Percentiles rank a stretch among this genome's conserved stretches.
Conservation (phyloP, 768 basidiomycete species). For the Amanita muscaria region DNA sequence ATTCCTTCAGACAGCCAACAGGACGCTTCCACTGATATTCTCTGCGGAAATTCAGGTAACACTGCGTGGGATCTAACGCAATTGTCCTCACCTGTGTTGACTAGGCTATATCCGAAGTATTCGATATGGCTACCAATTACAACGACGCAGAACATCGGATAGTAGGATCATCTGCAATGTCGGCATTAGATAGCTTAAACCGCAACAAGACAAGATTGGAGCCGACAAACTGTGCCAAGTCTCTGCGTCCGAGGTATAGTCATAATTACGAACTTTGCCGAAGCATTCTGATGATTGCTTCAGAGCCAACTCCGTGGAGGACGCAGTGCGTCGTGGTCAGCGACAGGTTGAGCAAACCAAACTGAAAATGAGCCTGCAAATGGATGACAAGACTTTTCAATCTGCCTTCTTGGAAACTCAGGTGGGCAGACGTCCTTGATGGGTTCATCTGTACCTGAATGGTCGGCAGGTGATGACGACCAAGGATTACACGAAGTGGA, state of each 20-base stretch:
- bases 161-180: constrained; percentile 75
- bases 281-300: background rate
- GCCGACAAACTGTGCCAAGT: constrained; percentile 38
- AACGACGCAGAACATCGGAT: constrained; percentile 69
- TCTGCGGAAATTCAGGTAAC: constrained; percentile 80
- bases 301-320: constrained; percentile 78
- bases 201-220: constrained; percentile 75
- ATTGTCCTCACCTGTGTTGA: background rate
- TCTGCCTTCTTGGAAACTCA: constrained; percentile 78
- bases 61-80: background rate
- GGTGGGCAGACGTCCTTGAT: constrained; percentile 34
- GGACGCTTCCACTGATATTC: constrained; percentile 70
- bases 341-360: constrained; percentile 86
- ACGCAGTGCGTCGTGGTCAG: constrained; percentile 80
- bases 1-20: constrained; percentile 79
- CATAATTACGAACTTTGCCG: background rate
- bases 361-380: constrained; percentile 83
- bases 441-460: background rate
- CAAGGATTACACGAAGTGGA: constrained; percentile 90
- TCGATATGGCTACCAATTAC: constrained; percentile 78
- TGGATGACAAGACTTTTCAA: constrained; percentile 93
- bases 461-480: constrained; percentile 66
- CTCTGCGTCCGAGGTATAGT: constrained; percentile 53
- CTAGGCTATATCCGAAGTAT: constrained; percentile 78
- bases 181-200: constrained; percentile 87